These are phyloP conservation scores for Diospyros lotus DNA, from an alignment of 148 eudicot genomes.

Conservation along the genomic window DNA sequence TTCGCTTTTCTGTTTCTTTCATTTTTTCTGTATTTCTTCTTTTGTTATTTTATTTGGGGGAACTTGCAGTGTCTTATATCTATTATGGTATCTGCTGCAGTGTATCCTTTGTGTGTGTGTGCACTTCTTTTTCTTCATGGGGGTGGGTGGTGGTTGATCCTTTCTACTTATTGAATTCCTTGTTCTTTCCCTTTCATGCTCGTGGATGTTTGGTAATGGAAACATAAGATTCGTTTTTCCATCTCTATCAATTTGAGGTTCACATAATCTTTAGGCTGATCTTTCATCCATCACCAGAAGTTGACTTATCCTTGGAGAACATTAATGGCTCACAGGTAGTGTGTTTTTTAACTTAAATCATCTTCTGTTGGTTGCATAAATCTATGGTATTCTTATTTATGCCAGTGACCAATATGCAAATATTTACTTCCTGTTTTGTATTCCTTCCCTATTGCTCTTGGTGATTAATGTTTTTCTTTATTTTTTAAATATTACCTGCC, in stretches of 20 bases:
- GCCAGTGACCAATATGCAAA: too few relatives aligned
- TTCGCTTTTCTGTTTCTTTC: not conserved
- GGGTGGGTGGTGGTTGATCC: not conserved
- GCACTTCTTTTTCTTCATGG: not conserved
- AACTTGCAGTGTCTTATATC: not conserved
- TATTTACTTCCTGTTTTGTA: too few relatives aligned
- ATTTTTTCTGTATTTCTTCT: not conserved
- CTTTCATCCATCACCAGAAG: not conserved
- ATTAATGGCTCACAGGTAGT: conserved; percentile 4
- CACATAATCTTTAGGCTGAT: not conserved
- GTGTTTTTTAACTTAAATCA: not conserved
- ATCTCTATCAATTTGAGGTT: too few relatives aligned
- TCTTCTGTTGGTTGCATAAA: not conserved
- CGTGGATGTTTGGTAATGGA: too few relatives aligned
- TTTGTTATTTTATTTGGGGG: not conserved
- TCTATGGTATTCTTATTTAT: too few relatives aligned
- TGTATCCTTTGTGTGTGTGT: not conserved
- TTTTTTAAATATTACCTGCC: not conserved
- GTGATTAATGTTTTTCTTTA: not conserved
- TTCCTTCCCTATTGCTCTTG: not conserved
- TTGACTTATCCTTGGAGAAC: not conserved
- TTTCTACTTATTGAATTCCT: not conserved
- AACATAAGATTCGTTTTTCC: too few relatives aligned
- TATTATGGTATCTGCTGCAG: not conserved
- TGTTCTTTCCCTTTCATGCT: not conserved